Base-by-base conservation (phyloP, 768 basidiomycete species). In the Russula lepida region DNA sequence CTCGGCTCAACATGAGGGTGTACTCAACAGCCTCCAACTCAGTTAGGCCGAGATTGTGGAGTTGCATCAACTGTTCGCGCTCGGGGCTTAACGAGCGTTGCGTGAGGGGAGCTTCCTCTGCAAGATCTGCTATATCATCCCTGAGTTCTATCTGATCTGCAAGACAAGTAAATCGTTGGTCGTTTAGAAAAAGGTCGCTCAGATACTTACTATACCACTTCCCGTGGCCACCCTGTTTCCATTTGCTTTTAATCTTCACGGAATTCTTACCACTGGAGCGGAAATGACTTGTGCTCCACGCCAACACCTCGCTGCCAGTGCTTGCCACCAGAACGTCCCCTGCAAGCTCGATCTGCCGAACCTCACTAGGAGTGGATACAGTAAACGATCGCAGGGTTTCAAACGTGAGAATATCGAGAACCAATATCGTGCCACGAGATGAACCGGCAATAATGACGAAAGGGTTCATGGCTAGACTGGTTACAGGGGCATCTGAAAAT, bases 11-110 rank as follows among this genome's bases (percentile, higher is more conserved):
- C 89, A 92, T 92, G 49, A 93, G 70, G 0, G 84, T 78, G 66
- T 93, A 93, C 67, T 90, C 86, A 28, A 92, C 74, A 0, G 86
- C 88, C 67, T 90, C 90, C 1, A 72, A 71, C 67, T 93, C 90
- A 59, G 78, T 84, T 43, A 92, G 72, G 2, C 91, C 90, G 4
- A 93, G 78, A n/a, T 73, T 71, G 35, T 82, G 76, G 25, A 92
- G 70, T 12, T 79, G 77, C 2, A 76, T 75, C 13, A 74, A 73
- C 63, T 92, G 88, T 64, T 84, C 86, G 27, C 75, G 74, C 62
- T 82, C 81, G 35, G 81, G 77, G 0, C 78, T 77, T 64, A 79
- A 75, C 3, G 69, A 70, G 17, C 71, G 73, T 47, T 74, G 74
- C 0, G 65, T 56, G 50, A 73, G 58, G 7, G 73, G 68, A 43